Percentiles rank a stretch among this genome's conserved stretches.
Conservation (phyloP, 768 basidiomycete genomes). For the Suillus tomentosus region DNA sequence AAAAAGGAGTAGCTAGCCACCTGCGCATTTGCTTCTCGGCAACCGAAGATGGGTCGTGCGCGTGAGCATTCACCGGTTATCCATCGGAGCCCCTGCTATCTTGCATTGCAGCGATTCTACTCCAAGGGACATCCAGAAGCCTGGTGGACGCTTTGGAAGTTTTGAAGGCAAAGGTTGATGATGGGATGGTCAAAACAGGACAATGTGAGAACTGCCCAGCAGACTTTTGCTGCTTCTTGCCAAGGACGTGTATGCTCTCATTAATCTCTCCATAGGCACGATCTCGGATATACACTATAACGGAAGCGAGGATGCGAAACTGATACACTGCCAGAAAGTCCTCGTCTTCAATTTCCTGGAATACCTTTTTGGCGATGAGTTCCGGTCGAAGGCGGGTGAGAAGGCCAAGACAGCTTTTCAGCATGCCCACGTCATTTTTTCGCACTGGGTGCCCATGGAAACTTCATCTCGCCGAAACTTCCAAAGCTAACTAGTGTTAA, state of each 20-base stretch:
- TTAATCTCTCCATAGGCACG: background rate
- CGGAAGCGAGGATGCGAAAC: slow-evolving; percentile 7
- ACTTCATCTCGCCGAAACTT: background rate
- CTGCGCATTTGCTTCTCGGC: slow-evolving; percentile 16
- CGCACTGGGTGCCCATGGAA: slow-evolving; percentile 9
- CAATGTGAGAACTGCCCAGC: slow-evolving; percentile 16
- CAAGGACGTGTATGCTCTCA: slow-evolving; percentile 14
- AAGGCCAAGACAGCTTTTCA: slow-evolving; percentile 13
- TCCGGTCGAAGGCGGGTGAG: slow-evolving; percentile 2
- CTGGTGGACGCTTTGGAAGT: background rate
- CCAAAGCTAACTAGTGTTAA: background rate
- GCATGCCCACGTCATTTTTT: slow-evolving; percentile 11
- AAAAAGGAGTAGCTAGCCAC: slow-evolving; percentile 17
- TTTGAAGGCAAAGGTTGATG: slow-evolving; percentile 5
- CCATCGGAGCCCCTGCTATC: slow-evolving; percentile 24
- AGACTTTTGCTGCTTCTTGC: slow-evolving; percentile 15
- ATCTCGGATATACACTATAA: background rate
- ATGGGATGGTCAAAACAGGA: slow-evolving; percentile 11
- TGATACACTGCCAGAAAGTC: slow-evolving; percentile 19
- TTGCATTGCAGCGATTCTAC: slow-evolving; percentile 7
- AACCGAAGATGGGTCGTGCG: slow-evolving; percentile 12
- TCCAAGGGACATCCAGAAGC: slow-evolving; percentile 8
- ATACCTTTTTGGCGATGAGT: slow-evolving; percentile 13
- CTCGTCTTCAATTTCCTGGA: slow-evolving; percentile 17
- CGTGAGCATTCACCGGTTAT: slow-evolving; percentile 19